A percentile compares a stretch with the other conserved stretches of the same genome.
Conservation (phyloP, 2,329 filamentous ascomycete species). For the Aspergillus thermomutatus region DNA sequence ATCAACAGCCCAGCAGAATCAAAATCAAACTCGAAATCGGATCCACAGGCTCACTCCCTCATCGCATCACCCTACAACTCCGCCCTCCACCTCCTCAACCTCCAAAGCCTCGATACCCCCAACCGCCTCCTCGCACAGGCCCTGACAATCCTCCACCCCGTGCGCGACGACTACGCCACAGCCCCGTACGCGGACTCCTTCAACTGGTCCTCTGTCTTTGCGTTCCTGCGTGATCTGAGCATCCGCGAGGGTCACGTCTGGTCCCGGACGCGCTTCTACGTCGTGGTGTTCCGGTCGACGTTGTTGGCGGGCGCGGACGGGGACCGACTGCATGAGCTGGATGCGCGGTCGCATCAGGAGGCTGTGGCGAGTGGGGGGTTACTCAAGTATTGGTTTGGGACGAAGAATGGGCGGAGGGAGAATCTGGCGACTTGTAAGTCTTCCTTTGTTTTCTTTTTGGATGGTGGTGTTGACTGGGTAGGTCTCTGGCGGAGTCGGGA, state of each 20-base stretch:
- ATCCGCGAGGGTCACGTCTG: slow-evolving; percentile 51
- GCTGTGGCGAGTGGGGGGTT: slow-evolving; percentile 76
- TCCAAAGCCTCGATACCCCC: slow-evolving; percentile 62
- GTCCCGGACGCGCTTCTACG: slow-evolving; percentile 68
- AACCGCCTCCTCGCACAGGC: slow-evolving; percentile 70
- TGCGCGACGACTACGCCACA: slow-evolving; percentile 71
- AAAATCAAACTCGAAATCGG: too few relatives aligned
- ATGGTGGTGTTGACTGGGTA: slow-evolving; percentile 38
- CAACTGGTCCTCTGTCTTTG: slow-evolving; percentile 69
- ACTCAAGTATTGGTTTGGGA: slow-evolving; percentile 92
- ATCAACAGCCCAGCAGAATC: slow-evolving; percentile 1
- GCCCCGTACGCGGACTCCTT: slow-evolving; percentile 70
- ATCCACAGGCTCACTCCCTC: slow-evolving; percentile 42
- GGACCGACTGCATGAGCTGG: slow-evolving; percentile 66
- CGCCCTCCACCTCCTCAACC: slow-evolving; percentile 67
- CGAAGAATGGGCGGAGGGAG: slow-evolving; percentile 62
- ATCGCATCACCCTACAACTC: slow-evolving; percentile 75
- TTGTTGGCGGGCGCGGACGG: slow-evolving; percentile 66
- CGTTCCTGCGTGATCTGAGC: slow-evolving; percentile 54
- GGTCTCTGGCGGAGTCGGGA: slow-evolving; percentile 62
- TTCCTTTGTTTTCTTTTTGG: background rate
- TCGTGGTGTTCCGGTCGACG: slow-evolving; percentile 77
- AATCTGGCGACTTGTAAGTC: slow-evolving; percentile 77
- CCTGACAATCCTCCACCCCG: slow-evolving; percentile 60
- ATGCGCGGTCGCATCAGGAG: slow-evolving; percentile 75